Conservation (phyloP, 2,329 filamentous ascomycete genomes). For the Colletotrichum tropicale region DNA sequence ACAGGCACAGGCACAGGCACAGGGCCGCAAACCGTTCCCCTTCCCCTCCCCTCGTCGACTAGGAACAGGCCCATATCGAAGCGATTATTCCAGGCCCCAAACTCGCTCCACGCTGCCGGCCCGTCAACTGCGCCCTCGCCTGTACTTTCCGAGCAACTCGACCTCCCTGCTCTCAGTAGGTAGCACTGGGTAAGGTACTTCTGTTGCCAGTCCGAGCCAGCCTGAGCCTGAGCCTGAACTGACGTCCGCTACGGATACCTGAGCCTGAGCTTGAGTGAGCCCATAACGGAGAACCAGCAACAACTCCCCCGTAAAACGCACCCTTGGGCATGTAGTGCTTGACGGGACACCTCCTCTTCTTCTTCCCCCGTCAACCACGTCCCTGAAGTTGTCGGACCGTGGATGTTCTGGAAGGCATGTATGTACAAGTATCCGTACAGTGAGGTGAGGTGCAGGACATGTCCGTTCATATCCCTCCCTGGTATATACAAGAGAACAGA, state of each 20-base stretch:
- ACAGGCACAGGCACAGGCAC: neutral
- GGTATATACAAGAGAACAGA: neutral
- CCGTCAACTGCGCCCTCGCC: constrained; percentile 2
- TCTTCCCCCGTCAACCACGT: neutral
- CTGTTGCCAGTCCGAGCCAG: neutral
- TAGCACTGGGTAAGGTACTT: neutral
- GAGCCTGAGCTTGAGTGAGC: neutral
- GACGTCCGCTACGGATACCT: neutral
- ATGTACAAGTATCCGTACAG: neutral
- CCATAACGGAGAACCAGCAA: neutral
- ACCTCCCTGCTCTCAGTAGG: neutral
- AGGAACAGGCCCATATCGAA: neutral
- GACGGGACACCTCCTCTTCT: neutral
- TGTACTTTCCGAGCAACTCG: neutral
- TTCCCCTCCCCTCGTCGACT: neutral
- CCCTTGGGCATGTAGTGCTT: neutral
- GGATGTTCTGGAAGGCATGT: neutral
- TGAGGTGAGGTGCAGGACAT: neutral
- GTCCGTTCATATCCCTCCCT: neutral
- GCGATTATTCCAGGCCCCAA: neutral
- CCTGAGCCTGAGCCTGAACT: neutral
- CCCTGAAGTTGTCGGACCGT: neutral
- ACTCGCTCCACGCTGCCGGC: neutral
- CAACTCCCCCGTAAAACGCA: neutral
- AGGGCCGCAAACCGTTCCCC: neutral